These are phyloP conservation scores for Scytalidium sp. DNA, from an alignment of 2,329 filamentous ascomycete species.

Conservation along the genomic window DNA sequence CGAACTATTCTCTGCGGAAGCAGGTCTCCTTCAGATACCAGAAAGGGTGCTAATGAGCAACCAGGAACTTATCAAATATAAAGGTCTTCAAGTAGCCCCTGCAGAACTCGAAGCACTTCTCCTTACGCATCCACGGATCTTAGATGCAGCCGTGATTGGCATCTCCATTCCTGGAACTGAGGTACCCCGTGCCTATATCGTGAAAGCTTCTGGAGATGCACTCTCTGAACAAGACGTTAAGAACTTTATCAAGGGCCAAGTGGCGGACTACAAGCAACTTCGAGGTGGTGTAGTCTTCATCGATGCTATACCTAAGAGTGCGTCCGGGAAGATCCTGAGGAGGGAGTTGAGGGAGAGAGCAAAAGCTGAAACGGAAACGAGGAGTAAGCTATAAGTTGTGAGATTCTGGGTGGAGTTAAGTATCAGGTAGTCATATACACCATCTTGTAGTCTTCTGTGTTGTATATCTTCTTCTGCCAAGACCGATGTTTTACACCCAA, in stretches of 20 bases:
- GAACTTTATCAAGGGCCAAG: slow-evolving; percentile 24
- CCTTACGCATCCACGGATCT: slow-evolving; percentile 32
- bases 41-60: slow-evolving; percentile 1
- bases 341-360: slow-evolving; percentile 29
- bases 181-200: slow-evolving; percentile 40
- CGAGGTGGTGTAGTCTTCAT: slow-evolving; percentile 33
- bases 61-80: slow-evolving; percentile 42
- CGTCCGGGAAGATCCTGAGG: slow-evolving; percentile 34
- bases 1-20: too few relatives aligned
- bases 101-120: slow-evolving; percentile 42
- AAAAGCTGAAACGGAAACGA: slow-evolving; percentile 3
- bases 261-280: slow-evolving; percentile 31
- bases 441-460: too few relatives aligned
- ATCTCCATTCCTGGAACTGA: slow-evolving; percentile 35
- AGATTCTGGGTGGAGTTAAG: too few relatives aligned
- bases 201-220: slow-evolving; percentile 22
- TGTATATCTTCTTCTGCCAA: too few relatives aligned
- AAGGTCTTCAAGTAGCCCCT: slow-evolving; percentile 43
- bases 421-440: too few relatives aligned
- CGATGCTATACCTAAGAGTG: slow-evolving; percentile 33
- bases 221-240: slow-evolving; percentile 28
- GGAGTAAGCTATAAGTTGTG: background rate
- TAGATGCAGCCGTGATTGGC: slow-evolving; percentile 42
- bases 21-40: too few relatives aligned
- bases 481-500: too few relatives aligned